phyloP scores from a whole-genome alignment of 1,284 basidiomycete species.

The Cutaneotrichosporon cyanovorans region DNA sequence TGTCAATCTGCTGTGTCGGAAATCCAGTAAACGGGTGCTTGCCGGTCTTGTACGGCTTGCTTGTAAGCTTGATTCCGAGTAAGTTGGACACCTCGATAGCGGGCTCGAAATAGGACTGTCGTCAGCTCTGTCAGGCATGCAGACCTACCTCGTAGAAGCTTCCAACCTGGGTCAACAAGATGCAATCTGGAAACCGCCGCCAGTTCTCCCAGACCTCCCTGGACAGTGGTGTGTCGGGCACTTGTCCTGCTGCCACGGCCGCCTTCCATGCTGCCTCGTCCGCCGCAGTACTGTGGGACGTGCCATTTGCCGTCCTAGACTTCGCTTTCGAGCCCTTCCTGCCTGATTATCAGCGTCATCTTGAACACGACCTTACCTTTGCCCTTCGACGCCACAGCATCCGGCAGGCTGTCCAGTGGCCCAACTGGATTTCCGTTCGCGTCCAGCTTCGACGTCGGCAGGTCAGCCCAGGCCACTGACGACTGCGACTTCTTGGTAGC shows the following conservation, averaged over 20 bases:
- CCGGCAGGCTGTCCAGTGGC: constrained; percentile 11
- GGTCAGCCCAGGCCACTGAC: no score
- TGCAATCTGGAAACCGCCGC: constrained; percentile 71
- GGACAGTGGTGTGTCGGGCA: constrained; percentile 51
- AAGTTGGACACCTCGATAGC: constrained; percentile 67
- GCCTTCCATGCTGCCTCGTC: background rate
- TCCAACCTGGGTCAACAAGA: constrained; percentile 82
- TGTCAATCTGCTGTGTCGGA: constrained; percentile 74
- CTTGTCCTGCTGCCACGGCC: constrained; percentile 15
- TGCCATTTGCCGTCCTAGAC: background rate
- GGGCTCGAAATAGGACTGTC: constrained; percentile 86
- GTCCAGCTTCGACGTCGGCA: no score
- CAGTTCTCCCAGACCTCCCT: constrained; percentile 64
- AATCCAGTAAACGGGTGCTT: constrained; percentile 76
- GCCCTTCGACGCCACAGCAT: background rate
- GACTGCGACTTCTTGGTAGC: no score
- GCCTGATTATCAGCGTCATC: background rate
- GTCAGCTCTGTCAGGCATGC: background rate
- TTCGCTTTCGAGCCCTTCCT: background rate
- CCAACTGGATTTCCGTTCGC: constrained; percentile 10
- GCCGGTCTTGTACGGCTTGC: constrained; percentile 42
- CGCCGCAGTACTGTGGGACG: background rate
- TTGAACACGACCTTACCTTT: background rate
- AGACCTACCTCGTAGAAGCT: constrained; percentile 81
- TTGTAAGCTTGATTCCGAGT: constrained; percentile 49